A percentile compares a stretch with the other conserved stretches of the same genome.
These are phyloP conservation scores for Sporothrix protearum DNA, from an alignment of 2,329 filamentous ascomycete genomes.

Conservation along the genomic window DNA sequence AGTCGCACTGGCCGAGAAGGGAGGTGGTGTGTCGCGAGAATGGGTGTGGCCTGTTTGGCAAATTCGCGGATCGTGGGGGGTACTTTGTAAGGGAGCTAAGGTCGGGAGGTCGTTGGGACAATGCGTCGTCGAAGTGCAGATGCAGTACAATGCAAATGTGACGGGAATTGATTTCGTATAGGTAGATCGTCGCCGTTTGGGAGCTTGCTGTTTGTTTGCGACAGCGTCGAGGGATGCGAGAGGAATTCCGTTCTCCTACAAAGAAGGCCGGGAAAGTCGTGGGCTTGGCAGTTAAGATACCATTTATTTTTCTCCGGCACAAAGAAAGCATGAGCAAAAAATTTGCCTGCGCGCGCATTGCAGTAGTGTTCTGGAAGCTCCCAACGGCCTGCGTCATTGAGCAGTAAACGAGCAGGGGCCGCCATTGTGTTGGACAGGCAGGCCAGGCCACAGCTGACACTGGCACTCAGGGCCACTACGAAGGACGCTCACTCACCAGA, in stretches of 20 bases:
- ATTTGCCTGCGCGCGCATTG: neutral
- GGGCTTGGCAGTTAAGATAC: neutral
- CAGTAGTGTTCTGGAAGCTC: conserved; percentile 24
- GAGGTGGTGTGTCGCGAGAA: neutral
- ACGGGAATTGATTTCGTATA: neutral
- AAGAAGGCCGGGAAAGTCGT: conserved; percentile 5
- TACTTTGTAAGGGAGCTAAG: neutral
- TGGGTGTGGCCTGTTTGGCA: neutral
- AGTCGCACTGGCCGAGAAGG: too few relatives aligned
- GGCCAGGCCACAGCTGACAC: neutral
- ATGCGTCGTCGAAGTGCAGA: neutral
- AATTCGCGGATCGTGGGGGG: neutral
- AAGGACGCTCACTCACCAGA: conserved; percentile 4
- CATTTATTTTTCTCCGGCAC: neutral
- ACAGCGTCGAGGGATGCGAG: neutral
- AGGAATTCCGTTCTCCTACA: neutral
- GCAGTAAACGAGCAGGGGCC: neutral
- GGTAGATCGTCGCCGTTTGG: neutral
- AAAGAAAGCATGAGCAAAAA: neutral
- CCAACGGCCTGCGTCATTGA: conserved; percentile 21
- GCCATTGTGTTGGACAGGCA: neutral
- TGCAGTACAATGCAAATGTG: neutral
- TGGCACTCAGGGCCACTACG: too few relatives aligned
- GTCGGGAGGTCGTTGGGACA: too few relatives aligned
- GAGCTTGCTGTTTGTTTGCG: neutral